These are phyloP conservation scores for Pythium grandisporangium DNA, from an alignment of 352 stramenopile species.

Conservation along the genomic window DNA sequence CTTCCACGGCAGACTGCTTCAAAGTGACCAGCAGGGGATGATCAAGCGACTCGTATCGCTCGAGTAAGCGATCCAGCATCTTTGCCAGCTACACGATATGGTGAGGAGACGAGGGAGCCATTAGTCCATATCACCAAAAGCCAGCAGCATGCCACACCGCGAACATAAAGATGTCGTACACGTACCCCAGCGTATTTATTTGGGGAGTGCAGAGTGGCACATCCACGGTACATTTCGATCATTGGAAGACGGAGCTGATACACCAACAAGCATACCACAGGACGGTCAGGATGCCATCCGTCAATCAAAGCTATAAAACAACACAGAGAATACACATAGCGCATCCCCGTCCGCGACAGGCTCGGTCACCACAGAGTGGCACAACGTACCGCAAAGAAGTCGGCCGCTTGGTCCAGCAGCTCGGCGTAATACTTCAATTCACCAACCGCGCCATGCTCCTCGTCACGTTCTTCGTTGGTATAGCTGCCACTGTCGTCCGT, in stretches of 20 bases:
- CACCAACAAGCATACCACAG: neutral
- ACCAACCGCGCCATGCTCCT: slow-evolving; percentile 16
- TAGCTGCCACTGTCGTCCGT: slow-evolving; percentile 2
- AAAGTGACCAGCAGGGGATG: slow-evolving; percentile 62
- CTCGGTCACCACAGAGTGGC: too few species aligned
- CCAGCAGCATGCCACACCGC: neutral
- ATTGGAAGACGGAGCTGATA: slow-evolving; percentile 66
- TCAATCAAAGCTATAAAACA: too few species aligned
- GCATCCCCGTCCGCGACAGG: too few species aligned
- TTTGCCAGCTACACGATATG: slow-evolving; percentile 30
- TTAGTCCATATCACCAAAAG: too few species aligned
- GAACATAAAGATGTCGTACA: too few species aligned
- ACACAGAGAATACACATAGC: too few species aligned
- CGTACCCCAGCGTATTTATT: slow-evolving; percentile 49
- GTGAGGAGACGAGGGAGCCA: neutral
- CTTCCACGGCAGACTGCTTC: slow-evolving; percentile 61
- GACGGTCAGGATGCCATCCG: neutral
- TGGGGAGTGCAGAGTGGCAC: slow-evolving; percentile 35
- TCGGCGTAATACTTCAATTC: slow-evolving; percentile 71
- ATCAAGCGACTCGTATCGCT: slow-evolving; percentile 49
- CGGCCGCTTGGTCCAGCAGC: slow-evolving; percentile 56
- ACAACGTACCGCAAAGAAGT: slow-evolving; percentile 65
- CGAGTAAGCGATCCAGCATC: slow-evolving; percentile 32
- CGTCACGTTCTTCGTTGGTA: slow-evolving; percentile 8
- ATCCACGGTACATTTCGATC: slow-evolving; percentile 55